Base-by-base conservation (phyloP, 2,329 filamentous ascomycete genomes). In the Ciborinia camelliae region DNA sequence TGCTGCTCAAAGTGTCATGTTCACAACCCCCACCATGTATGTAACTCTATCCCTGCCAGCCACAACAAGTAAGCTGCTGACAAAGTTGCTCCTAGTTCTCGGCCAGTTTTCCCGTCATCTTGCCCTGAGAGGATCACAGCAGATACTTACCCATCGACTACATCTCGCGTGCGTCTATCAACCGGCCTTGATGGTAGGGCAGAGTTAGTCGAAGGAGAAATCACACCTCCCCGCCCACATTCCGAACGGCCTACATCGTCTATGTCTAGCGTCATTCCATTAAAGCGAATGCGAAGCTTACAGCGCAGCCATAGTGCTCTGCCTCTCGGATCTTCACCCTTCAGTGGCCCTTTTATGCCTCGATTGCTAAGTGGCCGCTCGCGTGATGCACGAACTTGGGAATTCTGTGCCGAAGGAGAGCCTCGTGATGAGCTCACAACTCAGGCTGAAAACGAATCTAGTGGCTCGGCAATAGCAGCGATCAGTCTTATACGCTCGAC, bases 101-200 rank as follows among this genome's bases (percentile, higher is more conserved):
- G 67, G 43, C 65, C 66, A 52, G 64, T 51, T 10, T 68, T 71
- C 39, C 73, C 72, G 58, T 67, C 69, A 35, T 75, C 73, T 51
- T 74, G 73, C 54, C 72, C 72, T 35, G 73, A 73, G 58, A 68
- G 71, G 37, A 67, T 74, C 50, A 65, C 67, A 37, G 63, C 68
- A 23, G 65, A 63, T 50, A 55, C 51, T n/a, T 66, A 67, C 23
- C 67, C 68, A 10, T 66, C 71, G 39, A 57, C 70, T 39, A 68
- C 71, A 39, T 70, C 74, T n/a, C 66, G 70, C 43, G 83, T 96
- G 65, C 88, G 92, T 57, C 82, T 97, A 35, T 92, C 91, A 1
- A 86, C 95, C 73, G 95, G 91, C 23, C 83, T 93, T 39, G 92
- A 97, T 73, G 94, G 94, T 70, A 94, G 93, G 74, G 94, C 94